Base-by-base conservation (phyloP, 192 early-diverging fungal genomes). In the Geosiphon pyriformis region DNA sequence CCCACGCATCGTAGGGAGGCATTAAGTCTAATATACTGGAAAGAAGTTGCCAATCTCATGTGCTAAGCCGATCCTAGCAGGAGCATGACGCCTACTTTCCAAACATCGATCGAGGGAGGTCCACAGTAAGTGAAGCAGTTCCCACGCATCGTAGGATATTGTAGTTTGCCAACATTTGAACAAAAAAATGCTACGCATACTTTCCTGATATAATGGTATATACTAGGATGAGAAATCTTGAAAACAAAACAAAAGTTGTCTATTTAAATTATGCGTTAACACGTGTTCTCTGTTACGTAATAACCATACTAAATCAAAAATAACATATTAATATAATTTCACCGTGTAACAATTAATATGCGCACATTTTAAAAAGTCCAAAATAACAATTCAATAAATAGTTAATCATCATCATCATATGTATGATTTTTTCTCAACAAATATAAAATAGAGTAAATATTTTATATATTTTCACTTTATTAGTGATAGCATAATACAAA, bases 71-170 rank as follows among this genome's bases (percentile, higher is more conserved):
- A 59, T 59, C 58, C 35, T 59, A 59, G 33, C 58, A 59, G 35
- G 58, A 59, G 58, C 58, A 33, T 55, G 53, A 55, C 25, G 53
- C 25, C 53, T 7, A 55, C 53, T 55, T 55, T 55, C 53, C 53
- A 55, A 55, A 55, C 53, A 55, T 55, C 53, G 53, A 59, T 37
- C 31, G 58, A 59, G 33, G 15, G 31, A 59, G 31, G 31, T 35
- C 58, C 58, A 59, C 58, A 35, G 22, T 59, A 59, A 59, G 33
- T 37, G 58, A 22, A 59, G 58, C 35, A 51, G 11, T 32, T 51
- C 32, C 25, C 25, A 29, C 48, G 47, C 61, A 63, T 50, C 29
- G 47, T 63, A 63, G 61, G 49, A 51, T 51, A 51, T 63, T 48
- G 46, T 31, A 30, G 27, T 32, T 1, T 7, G 61, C 48, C 61